These are phyloP conservation scores for Psidium friedrichsthalianum DNA, from an alignment of 345 rosid genomes.

Conservation along the genomic window DNA sequence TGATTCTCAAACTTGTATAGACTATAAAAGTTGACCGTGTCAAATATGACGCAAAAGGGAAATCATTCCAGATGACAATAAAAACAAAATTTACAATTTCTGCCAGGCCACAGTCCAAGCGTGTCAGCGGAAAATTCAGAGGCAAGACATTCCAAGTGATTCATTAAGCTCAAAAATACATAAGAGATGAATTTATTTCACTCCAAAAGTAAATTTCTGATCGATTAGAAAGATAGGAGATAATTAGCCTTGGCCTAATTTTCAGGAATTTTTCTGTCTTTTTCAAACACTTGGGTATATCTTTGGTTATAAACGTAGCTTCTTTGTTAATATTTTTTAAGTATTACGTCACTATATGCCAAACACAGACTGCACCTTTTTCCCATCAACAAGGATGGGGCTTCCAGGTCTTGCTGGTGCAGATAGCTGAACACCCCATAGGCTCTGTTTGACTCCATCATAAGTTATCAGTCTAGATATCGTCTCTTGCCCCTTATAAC, in stretches of 20 bases:
- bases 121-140: neutral
- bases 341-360: neutral
- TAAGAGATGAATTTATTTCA: neutral
- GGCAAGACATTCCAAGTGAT: neutral
- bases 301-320: neutral
- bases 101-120: neutral
- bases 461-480: slow-evolving; percentile 78
- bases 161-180: neutral
- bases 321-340: neutral
- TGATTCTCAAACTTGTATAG: neutral
- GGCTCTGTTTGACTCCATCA: slow-evolving; percentile 74
- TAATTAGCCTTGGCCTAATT: neutral
- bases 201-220: neutral
- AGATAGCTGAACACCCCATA: slow-evolving; percentile 66
- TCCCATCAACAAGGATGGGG: slow-evolving; percentile 46
- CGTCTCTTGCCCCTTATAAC: slow-evolving; percentile 94
- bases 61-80: neutral
- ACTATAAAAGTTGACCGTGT: neutral
- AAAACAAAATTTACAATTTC: neutral
- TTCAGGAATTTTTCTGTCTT: neutral
- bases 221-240: neutral
- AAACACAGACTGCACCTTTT: slow-evolving; percentile 30
- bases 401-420: slow-evolving; percentile 72
- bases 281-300: neutral
- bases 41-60: neutral